phyloP scores from a whole-genome alignment of 129 eudicot species.

The Erigeron canadensis region DNA sequence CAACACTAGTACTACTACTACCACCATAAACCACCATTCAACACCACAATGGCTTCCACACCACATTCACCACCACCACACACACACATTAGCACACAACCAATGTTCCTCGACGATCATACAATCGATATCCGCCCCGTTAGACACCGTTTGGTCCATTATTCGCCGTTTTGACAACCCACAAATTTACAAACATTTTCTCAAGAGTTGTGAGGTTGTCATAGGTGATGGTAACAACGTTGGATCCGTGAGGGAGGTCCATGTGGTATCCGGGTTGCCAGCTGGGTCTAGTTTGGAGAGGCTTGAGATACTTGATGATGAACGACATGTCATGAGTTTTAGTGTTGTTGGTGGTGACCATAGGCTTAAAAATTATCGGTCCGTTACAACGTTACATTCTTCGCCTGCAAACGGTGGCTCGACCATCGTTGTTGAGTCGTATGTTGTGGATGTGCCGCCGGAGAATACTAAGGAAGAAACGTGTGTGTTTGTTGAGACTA shows the following conservation, averaged over 20 bases:
- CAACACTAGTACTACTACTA: constrained; percentile 31
- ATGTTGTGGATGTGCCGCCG: constrained; percentile 78
- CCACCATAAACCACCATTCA: constrained; percentile 26
- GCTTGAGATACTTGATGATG: constrained; percentile 81
- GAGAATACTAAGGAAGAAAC: constrained; percentile 87
- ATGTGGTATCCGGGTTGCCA: constrained; percentile 76
- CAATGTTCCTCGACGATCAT: constrained; percentile 68
- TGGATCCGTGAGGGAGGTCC: constrained; percentile 76
- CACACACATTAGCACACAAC: constrained; percentile 50
- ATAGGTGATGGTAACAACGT: constrained; percentile 65
- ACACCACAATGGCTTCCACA: constrained; percentile 6
- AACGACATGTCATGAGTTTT: constrained; percentile 65
- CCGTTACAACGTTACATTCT: constrained; percentile 67
- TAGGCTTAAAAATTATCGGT: constrained; percentile 71
- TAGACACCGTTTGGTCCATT: constrained; percentile 63
- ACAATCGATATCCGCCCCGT: constrained; percentile 61
- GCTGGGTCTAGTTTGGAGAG: constrained; percentile 76
- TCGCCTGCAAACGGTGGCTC: constrained; percentile 36
- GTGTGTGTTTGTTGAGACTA: constrained; percentile 73
- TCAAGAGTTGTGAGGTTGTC: constrained; percentile 67
- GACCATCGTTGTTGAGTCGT: constrained; percentile 81
- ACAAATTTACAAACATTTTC: constrained; percentile 72
- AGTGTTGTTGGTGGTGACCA: constrained; percentile 81
- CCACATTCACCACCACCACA: constrained; percentile 54
- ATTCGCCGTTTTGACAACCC: constrained; percentile 80